Conservation (phyloP, 2,329 filamentous ascomycete genomes). For the Didymella pomorum region DNA sequence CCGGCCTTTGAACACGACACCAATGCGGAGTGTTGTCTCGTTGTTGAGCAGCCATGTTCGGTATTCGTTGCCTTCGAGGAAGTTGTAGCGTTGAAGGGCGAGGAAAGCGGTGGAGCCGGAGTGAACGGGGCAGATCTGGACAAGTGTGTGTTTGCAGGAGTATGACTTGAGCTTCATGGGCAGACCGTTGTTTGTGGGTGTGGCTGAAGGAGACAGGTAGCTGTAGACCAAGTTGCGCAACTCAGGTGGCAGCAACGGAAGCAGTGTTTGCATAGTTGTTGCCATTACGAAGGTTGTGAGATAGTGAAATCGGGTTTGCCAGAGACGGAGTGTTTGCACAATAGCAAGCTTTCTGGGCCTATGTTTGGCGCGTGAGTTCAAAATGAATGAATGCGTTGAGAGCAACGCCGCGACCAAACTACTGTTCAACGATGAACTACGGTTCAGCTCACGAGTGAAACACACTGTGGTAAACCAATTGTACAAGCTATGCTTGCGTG, state of each 20-base stretch:
- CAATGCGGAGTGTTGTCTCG: constrained; percentile 31
- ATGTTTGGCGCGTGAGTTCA: constrained; percentile 5
- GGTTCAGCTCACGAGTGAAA: constrained; percentile 8
- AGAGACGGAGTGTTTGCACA: not conserved
- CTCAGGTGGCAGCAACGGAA: constrained; percentile 41
- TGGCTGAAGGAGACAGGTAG: constrained; percentile 25
- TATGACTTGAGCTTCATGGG: constrained; percentile 37
- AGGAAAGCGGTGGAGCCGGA: constrained; percentile 34
- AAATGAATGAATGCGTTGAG: not conserved
- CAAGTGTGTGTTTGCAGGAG: constrained; percentile 35
- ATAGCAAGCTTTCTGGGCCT: not conserved
- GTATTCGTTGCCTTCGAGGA: constrained; percentile 42
- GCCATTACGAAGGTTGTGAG: not conserved
- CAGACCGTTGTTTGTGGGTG: constrained; percentile 22
- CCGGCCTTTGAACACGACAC: constrained; percentile 38
- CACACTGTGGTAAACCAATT: constrained; percentile 16
- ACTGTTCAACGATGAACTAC: constrained; percentile 2
- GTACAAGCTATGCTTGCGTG: constrained; percentile 11
- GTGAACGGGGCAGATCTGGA: constrained; percentile 36
- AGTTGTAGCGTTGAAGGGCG: constrained; percentile 26
- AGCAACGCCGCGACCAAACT: not conserved
- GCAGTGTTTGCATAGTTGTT: constrained; percentile 23
- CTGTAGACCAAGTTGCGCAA: constrained; percentile 43
- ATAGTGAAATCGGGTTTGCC: not conserved
- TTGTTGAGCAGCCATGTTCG: constrained; percentile 31